Percentiles rank a stretch among this genome's conserved stretches.
These are phyloP conservation scores for Microcyclospora tardicrescens DNA, from an alignment of 2,329 filamentous ascomycete species.

Conservation along the genomic window DNA sequence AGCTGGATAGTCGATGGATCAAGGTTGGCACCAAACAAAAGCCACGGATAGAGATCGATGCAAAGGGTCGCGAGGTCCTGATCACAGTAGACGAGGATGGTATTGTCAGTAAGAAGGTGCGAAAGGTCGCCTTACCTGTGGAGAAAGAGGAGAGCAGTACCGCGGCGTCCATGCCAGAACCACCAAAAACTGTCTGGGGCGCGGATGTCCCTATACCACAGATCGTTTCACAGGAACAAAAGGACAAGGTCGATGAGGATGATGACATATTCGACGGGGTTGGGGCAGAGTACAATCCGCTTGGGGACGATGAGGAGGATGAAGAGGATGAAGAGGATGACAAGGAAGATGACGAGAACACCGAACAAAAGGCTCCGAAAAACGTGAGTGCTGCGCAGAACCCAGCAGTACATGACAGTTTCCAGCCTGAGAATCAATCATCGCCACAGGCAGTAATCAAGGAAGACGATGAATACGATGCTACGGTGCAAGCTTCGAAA, in stretches of 20 bases:
- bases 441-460: background rate
- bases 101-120: conserved; percentile 47
- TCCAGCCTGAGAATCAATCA: background rate
- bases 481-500: conserved; percentile 3
- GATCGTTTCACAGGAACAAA: conserved; percentile 1
- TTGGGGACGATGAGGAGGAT: conserved; percentile 40
- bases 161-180: conserved; percentile 13
- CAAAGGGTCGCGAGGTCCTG: conserved; percentile 43
- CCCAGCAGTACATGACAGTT: background rate
- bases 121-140: conserved; percentile 34
- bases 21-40: conserved; percentile 36
- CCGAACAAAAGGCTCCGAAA: background rate
- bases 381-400: background rate
- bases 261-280: conserved; percentile 51
- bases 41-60: conserved; percentile 44
- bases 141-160: conserved; percentile 17
- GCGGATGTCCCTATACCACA: conserved; percentile 19
- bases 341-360: conserved; percentile 25
- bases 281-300: conserved; percentile 47
- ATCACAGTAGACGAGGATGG: conserved; percentile 47
- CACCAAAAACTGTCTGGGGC: conserved; percentile 20
- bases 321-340: conserved; percentile 29
- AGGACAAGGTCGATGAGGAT: conserved; percentile 35
- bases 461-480: conserved; percentile 1
- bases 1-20: conserved; percentile 25